phyloP scores from a whole-genome alignment of 805 yeast genomes.

The Candida suzukii region DNA sequence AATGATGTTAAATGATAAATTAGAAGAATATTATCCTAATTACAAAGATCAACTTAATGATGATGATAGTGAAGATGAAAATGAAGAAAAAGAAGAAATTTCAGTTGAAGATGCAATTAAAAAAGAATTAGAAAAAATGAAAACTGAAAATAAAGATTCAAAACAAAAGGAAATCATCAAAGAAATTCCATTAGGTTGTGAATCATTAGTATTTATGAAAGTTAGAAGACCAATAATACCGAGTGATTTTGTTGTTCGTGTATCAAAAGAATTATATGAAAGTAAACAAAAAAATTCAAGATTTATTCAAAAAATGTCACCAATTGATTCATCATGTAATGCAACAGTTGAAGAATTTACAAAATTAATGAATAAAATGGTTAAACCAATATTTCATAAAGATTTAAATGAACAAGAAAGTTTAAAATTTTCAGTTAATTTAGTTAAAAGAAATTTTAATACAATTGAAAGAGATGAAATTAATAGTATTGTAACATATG shows the following conservation, averaged over 20 bases:
- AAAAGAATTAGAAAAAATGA: conserved; percentile 61
- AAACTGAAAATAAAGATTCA: conserved; percentile 30
- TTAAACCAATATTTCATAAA: conserved; percentile 60
- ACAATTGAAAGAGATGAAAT: conserved; percentile 66
- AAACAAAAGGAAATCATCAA: conserved; percentile 40
- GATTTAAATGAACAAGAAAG: conserved; percentile 26
- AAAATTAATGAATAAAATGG: conserved; percentile 50
- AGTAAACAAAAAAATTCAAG: conserved; percentile 53
- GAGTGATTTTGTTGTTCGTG: conserved; percentile 52
- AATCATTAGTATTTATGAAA: conserved; percentile 81
- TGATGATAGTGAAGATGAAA: conserved; percentile 13
- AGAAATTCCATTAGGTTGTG: conserved; percentile 64
- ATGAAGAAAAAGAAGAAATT: conserved; percentile 8
- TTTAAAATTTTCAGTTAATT: conserved; percentile 68
- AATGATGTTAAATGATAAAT: conserved; percentile 46
- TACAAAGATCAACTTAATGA: conserved; percentile 16
- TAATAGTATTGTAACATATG: conserved; percentile 45
- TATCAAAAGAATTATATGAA: conserved; percentile 55
- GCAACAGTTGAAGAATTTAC: conserved; percentile 64
- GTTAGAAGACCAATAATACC: conserved; percentile 77
- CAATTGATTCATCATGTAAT: conserved; percentile 68
- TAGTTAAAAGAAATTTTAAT: conserved; percentile 72
- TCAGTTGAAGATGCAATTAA: conserved; percentile 73
- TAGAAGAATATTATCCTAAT: conserved; percentile 35
- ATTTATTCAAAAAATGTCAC: conserved; percentile 73